Conservation (phyloP, 805 yeast genomes). For the Starmerella bacillaris region DNA sequence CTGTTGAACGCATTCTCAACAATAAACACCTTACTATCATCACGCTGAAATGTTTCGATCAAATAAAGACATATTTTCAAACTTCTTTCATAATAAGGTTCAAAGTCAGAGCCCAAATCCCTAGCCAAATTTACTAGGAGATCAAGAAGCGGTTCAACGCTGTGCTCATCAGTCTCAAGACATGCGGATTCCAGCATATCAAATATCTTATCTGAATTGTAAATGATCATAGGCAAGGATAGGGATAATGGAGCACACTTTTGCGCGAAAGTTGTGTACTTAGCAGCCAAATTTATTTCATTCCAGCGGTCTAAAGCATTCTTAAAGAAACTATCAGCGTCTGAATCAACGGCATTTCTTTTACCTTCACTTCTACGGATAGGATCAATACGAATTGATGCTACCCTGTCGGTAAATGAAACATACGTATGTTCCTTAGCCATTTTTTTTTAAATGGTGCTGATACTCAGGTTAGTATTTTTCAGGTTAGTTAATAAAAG, state of each 20-base stretch:
- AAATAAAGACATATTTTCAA: conserved; percentile 35
- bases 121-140: conserved; percentile 69
- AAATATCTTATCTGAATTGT: conserved; percentile 49
- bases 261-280: conserved; percentile 45
- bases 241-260: conserved; percentile 38
- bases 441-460: conserved; percentile 2
- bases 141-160: conserved; percentile 70
- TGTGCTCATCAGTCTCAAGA: conserved; percentile 40
- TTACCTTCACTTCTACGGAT: conserved; percentile 20
- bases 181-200: conserved; percentile 33
- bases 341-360: conserved; percentile 17
- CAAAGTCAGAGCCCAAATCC: conserved; percentile 81
- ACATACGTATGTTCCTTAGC: conserved; percentile 25
- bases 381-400: conserved; percentile 69
- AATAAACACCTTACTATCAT: conserved; percentile 36
- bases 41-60: conserved; percentile 23
- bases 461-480: not conserved
- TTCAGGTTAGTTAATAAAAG: not conserved
- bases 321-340: conserved; percentile 47
- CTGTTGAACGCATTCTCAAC: conserved; percentile 74
- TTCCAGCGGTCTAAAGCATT: conserved; percentile 72
- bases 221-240: conserved; percentile 64
- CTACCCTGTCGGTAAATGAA: conserved; percentile 73
- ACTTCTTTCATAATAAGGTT: conserved; percentile 43
- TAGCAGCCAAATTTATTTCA: conserved; percentile 63